Percentiles rank a stretch among this genome's conserved stretches.
Evolutionary conservation across 2,329 filamentous ascomycete species (phyloP).

Genomic region (Juglanconis sp.): DNA sequence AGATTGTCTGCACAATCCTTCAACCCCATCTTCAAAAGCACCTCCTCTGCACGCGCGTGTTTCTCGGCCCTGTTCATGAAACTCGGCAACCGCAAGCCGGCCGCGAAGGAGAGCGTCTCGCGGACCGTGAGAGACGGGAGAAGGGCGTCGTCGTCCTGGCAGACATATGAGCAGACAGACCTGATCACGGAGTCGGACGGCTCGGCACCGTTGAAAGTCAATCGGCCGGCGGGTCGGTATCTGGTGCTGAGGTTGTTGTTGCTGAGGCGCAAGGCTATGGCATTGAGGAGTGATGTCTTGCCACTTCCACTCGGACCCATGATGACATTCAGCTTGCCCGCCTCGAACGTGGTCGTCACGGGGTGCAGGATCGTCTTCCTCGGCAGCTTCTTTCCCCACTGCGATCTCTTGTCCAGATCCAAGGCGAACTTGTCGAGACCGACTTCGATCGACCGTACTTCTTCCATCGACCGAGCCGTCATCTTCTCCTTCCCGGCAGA

Average conservation of each 20-base stretch:
- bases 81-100: constrained; percentile 65
- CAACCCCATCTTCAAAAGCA: constrained; percentile 70
- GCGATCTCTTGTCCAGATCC: constrained; percentile 58
- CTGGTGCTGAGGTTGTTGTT: constrained; percentile 59
- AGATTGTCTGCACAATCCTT: constrained; percentile 76
- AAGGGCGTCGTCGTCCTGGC: constrained; percentile 73
- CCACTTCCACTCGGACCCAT: constrained; percentile 78
- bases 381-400: constrained; percentile 48
- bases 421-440: constrained; percentile 62
- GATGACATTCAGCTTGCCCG: constrained; percentile 69
- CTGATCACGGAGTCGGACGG: constrained; percentile 68
- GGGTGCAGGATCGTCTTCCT: constrained; percentile 63
- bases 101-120: constrained; percentile 69
- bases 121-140: constrained; percentile 72
- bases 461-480: constrained; percentile 46
- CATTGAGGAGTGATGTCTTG: constrained; percentile 72
- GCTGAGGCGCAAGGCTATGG: constrained; percentile 66
- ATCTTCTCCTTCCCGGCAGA: constrained; percentile 72
- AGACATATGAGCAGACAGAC: constrained; percentile 73
- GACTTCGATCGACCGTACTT: constrained; percentile 61
- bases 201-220: constrained; percentile 67
- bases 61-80: constrained; percentile 71
- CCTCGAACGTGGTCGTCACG: constrained; percentile 63
- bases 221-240: constrained; percentile 59
- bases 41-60: constrained; percentile 63